Conservation (phyloP, 2,329 filamentous ascomycete species). For the Exophiala bonariae region DNA sequence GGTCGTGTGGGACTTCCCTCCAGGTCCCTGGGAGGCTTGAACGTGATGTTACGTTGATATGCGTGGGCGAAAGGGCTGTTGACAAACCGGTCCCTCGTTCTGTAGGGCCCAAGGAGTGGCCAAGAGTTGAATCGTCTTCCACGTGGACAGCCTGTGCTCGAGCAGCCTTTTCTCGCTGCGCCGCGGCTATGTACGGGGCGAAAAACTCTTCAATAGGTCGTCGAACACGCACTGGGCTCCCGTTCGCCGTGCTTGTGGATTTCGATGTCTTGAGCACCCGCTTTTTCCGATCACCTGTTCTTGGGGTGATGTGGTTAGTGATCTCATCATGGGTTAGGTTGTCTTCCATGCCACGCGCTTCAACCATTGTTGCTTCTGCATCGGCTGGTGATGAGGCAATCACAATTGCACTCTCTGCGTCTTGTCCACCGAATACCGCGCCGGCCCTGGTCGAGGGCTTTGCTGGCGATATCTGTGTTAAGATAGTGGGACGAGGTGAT, state of each 20-base stretch:
- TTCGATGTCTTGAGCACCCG: neutral
- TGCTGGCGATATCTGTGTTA: too few relatives aligned
- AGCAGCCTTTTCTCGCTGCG: slow-evolving; percentile 1
- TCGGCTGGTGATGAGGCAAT: too few relatives aligned
- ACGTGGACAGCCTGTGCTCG: too few relatives aligned
- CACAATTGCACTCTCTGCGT: too few relatives aligned
- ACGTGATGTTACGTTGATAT: slow-evolving; percentile 31
- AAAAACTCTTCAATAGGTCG: slow-evolving; percentile 20
- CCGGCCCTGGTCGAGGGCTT: too few relatives aligned
- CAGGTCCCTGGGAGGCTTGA: slow-evolving; percentile 37
- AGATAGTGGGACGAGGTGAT: too few relatives aligned
- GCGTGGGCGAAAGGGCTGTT: slow-evolving; percentile 3
- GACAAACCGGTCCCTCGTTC: slow-evolving; percentile 10
- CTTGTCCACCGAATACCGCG: too few relatives aligned
- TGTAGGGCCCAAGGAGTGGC: neutral
- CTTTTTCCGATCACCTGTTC: neutral
- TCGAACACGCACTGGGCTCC: slow-evolving; percentile 1
- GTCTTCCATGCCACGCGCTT: too few relatives aligned
- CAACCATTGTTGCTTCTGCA: neutral
- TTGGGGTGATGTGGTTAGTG: slow-evolving; percentile 7
- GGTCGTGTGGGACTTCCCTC: slow-evolving; percentile 30
- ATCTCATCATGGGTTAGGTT: too few relatives aligned
- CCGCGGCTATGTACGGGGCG: slow-evolving; percentile 11
- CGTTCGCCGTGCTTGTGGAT: neutral
- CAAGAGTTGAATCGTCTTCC: neutral